A percentile compares a stretch with the other conserved stretches of the same genome.
Evolutionary conservation across 2,329 filamentous ascomycete genomes (phyloP).

Genomic region (Xylaria hypoxylon): DNA sequence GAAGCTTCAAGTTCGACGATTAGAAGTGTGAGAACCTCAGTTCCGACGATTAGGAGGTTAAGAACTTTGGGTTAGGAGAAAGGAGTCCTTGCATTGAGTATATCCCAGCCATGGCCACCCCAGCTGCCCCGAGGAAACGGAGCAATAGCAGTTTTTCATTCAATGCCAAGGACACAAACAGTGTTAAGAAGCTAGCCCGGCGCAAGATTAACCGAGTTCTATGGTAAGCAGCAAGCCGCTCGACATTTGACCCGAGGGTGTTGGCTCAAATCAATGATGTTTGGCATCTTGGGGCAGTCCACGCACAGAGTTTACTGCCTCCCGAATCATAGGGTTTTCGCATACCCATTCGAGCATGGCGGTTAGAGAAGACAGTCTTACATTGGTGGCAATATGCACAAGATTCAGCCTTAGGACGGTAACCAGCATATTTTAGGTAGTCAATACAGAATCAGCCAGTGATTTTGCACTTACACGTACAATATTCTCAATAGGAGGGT

Average conservation of each 20-base stretch:
- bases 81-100: slow-evolving; percentile 1
- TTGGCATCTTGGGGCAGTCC: not conserved
- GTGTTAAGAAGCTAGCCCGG: not conserved
- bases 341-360: slow-evolving; percentile 9
- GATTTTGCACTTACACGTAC: not conserved
- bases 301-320: not conserved
- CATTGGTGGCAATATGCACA: slow-evolving; percentile 20
- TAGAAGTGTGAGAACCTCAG: slow-evolving; percentile 57
- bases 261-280: not conserved
- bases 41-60: slow-evolving; percentile 26
- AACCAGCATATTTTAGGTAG: slow-evolving; percentile 22
- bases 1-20: slow-evolving; percentile 95
- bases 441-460: slow-evolving; percentile 14
- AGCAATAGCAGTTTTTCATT: slow-evolving; percentile 1
- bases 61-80: slow-evolving; percentile 7
- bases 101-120: slow-evolving; percentile 7
- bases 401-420: slow-evolving; percentile 29
- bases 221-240: slow-evolving; percentile 18
- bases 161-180: not conserved
- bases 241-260: not conserved
- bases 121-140: slow-evolving; percentile 27
- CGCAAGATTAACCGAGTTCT: slow-evolving; percentile 24
- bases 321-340: not conserved
- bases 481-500: too few species aligned
- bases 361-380: slow-evolving; percentile 3